These are phyloP conservation scores for Serendipita vermifera DNA, from an alignment of 768 basidiomycete genomes.

Conservation along the genomic window DNA sequence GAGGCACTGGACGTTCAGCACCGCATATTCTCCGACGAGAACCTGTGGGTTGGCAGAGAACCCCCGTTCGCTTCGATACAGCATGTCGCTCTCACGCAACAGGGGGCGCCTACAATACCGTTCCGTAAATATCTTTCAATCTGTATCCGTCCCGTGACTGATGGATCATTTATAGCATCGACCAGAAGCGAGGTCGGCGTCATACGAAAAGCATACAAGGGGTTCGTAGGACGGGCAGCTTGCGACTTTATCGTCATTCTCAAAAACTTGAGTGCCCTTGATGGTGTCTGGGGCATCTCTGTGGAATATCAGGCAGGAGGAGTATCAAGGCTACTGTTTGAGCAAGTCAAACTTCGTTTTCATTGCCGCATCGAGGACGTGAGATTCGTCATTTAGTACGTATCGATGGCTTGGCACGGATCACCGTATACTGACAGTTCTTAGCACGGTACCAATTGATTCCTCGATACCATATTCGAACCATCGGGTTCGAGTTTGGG, in stretches of 20 bases:
- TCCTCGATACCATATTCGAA: constrained; percentile 45
- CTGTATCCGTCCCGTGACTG: not conserved
- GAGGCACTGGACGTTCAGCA: constrained; percentile 45
- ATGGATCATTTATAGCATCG: not conserved
- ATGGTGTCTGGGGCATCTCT: constrained; percentile 38
- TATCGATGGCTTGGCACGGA: constrained; percentile 10
- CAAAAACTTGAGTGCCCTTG: constrained; percentile 15
- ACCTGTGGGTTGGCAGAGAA: constrained; percentile 53
- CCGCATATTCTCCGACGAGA: constrained; percentile 49
- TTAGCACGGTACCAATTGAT: constrained; percentile 40
- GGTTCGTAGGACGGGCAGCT: constrained; percentile 40
- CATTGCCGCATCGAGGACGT: constrained; percentile 42
- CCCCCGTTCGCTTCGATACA: constrained; percentile 47
- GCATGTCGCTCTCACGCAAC: constrained; percentile 42
- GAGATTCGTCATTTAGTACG: constrained; percentile 51
- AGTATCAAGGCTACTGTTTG: constrained; percentile 41
- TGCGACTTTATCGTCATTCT: constrained; percentile 46
- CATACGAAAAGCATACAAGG: constrained; percentile 42
- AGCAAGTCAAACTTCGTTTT: constrained; percentile 38
- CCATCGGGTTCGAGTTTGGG: constrained; percentile 53
- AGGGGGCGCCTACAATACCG: not conserved
- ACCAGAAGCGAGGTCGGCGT: constrained; percentile 30
- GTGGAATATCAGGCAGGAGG: constrained; percentile 56
- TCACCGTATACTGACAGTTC: not conserved
- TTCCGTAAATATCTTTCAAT: not conserved